These are phyloP conservation scores for Populus simonii DNA, from an alignment of 345 rosid genomes.

Conservation along the genomic window DNA sequence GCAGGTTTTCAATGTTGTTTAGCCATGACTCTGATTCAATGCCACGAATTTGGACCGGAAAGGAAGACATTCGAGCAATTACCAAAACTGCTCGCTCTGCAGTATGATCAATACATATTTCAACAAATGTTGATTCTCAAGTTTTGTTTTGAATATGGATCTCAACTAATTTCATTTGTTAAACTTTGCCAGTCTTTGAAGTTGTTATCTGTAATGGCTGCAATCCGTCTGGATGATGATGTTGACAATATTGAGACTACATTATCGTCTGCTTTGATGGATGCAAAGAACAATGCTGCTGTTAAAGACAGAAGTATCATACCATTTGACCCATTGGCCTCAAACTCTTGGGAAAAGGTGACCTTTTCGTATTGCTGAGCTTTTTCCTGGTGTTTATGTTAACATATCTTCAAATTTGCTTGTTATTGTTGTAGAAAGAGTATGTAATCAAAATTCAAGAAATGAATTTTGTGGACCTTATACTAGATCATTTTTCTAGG, in stretches of 20 bases:
- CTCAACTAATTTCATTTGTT: conserved; percentile 18
- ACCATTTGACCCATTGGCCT: conserved; percentile 72
- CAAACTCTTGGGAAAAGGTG: conserved; percentile 97
- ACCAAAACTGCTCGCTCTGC: conserved; percentile 86
- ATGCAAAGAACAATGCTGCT: conserved; percentile 33
- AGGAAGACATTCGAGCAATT: conserved; percentile 92
- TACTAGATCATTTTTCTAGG: conserved; percentile 3
- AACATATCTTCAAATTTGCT: background rate
- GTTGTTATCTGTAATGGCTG: conserved; percentile 84
- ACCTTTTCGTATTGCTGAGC: conserved; percentile 12
- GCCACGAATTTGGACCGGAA: conserved; percentile 99
- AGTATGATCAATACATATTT: conserved; percentile 41
- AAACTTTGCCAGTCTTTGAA: conserved; percentile 68
- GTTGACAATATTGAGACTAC: conserved; percentile 69
- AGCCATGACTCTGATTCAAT: conserved; percentile 96
- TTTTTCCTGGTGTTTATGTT: background rate
- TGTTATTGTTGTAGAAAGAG: background rate
- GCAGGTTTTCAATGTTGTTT: conserved; percentile 83
- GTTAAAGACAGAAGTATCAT: conserved; percentile 54
- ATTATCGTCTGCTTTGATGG: conserved; percentile 56
- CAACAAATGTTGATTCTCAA: background rate
- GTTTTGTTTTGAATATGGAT: background rate
- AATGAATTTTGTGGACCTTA: background rate
- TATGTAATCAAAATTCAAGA: background rate
- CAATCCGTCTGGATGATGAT: conserved; percentile 70